Base-by-base conservation (phyloP, 352 stramenopile genomes). In the Peronospora belbahrii region DNA sequence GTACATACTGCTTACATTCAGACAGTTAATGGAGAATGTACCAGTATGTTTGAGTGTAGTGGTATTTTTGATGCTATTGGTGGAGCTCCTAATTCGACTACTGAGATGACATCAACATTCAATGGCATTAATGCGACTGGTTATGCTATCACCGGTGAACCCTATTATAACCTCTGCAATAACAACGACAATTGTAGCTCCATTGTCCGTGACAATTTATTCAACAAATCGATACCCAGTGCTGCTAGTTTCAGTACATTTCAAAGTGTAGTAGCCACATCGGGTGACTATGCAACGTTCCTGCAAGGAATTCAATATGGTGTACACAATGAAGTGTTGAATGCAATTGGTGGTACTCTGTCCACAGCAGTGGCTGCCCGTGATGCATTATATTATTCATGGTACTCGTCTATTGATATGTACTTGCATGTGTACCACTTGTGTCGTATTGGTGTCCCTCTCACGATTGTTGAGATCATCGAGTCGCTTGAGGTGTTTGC, bases 311-410 rank as follows among this genome's bases (percentile, higher is more conserved):
- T 87, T 25, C 70, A 87, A 55, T 83, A 68, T 32, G 75, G 75
- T 0, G 25, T 85, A 6, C 67, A 85, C 59, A 78, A 77, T 41
- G 76, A 87, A 27, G 55, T 89, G 40, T 56, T 82, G 17, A 62
- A 80, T 24, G 60, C 65, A 1, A 39, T 89, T 5, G 73, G 74
- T 18, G 75, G 74, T 7, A 50, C 51, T n/a, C 65, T 89, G 42
- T 40, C 61, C 28, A 84, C 78, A 4, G 58, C 70, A 2, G 63
- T 66, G 0, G 72, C 74, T 13, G 70, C 78, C 0, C 36, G 51
- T 6, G 78, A 89, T 37, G 52, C 70, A 13, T 53, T 87, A 17
- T 89, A 81, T 59, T 89, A 78, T 53, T 85, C 74, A 53, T 84
- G 69, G 74, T 71, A 84, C 47, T 27, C 65, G 20, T 51, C 73